Percentiles rank a stretch among this genome's conserved stretches.
phyloP scores from a whole-genome alignment of 2,329 filamentous ascomycete species.

The Stylonectria norvegica region DNA sequence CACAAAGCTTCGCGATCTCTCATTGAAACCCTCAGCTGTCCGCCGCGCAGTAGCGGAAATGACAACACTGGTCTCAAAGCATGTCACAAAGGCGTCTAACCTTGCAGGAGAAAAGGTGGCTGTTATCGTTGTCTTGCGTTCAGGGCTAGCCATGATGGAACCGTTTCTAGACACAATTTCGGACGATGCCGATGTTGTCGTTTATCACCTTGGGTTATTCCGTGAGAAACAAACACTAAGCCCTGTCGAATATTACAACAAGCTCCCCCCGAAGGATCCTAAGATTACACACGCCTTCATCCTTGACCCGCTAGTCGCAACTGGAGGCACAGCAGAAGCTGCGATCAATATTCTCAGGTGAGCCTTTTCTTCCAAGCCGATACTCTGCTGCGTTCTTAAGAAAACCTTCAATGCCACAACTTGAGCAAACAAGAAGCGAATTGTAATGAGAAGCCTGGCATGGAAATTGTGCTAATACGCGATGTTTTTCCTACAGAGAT shows the following conservation, averaged over 20 bases:
- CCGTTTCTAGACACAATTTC: slow-evolving; percentile 29
- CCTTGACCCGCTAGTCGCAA: slow-evolving; percentile 65
- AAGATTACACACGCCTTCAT: slow-evolving; percentile 55
- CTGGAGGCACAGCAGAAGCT: slow-evolving; percentile 62
- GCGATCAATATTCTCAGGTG: slow-evolving; percentile 58
- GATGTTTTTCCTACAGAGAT: slow-evolving; percentile 39
- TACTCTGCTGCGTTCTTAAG: too few relatives aligned
- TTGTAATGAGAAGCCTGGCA: background rate
- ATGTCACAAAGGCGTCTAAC: slow-evolving; percentile 12
- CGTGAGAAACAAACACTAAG: slow-evolving; percentile 41
- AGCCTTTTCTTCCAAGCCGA: slow-evolving; percentile 1
- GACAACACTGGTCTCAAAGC: slow-evolving; percentile 22
- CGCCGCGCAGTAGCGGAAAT: slow-evolving; percentile 20
- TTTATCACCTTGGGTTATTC: slow-evolving; percentile 64
- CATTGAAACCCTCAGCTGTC: slow-evolving; percentile 14
- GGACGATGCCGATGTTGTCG: slow-evolving; percentile 23
- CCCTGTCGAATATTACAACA: slow-evolving; percentile 69
- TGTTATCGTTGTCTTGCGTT: slow-evolving; percentile 34
- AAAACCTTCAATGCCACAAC: too few relatives aligned
- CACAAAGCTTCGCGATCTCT: slow-evolving; percentile 13
- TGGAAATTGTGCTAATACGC: background rate
- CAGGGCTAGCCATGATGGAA: slow-evolving; percentile 37
- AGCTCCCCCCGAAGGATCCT: slow-evolving; percentile 44
- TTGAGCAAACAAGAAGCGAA: too few relatives aligned
- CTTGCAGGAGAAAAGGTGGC: slow-evolving; percentile 26